phyloP scores from a whole-genome alignment of 768 basidiomycete genomes.

The Boletus tylopilopsis region DNA sequence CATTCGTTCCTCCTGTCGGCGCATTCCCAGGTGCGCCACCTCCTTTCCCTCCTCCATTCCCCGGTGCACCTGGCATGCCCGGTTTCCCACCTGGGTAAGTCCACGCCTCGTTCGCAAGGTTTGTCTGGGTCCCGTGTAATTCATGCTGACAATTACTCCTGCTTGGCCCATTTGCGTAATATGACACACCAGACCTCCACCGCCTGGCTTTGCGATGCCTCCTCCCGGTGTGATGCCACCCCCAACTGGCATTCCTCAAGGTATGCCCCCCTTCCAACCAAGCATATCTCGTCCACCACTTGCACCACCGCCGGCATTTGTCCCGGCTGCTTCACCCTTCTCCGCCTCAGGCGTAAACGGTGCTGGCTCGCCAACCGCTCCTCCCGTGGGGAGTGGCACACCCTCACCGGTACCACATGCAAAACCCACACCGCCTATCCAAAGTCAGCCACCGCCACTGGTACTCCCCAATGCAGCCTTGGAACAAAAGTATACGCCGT shows the following conservation, averaged over 20 bases:
- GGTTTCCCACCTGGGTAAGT: constrained; percentile 59
- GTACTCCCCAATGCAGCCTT: constrained; percentile 54
- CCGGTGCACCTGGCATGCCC: constrained; percentile 43
- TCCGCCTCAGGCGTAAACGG: constrained; percentile 24
- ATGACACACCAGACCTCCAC: constrained; percentile 38
- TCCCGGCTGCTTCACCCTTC: constrained; percentile 32
- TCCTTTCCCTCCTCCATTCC: constrained; percentile 38
- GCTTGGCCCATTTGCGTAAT: constrained; percentile 2
- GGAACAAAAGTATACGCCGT: constrained; percentile 63
- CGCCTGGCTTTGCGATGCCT: constrained; percentile 52
- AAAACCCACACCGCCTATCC: constrained; percentile 15
- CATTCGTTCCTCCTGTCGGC: constrained; percentile 36
- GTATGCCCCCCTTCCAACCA: constrained; percentile 35
- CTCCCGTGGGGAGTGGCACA: constrained; percentile 24
- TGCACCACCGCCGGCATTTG: constrained; percentile 35
- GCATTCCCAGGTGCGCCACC: constrained; percentile 38
- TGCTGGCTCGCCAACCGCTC: constrained; percentile 11
- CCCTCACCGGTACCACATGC: constrained; percentile 14
- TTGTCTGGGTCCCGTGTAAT: constrained; percentile 13
- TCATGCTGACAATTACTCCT: constrained; percentile 19
- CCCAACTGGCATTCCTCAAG: constrained; percentile 36
- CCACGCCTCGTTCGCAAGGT: constrained; percentile 7
- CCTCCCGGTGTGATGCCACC: constrained; percentile 38
- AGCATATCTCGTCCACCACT: constrained; percentile 35
- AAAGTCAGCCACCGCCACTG: constrained; percentile 27